Conservation (phyloP, 495 filamentous ascomycete species). For the Trichoderma gamsii region DNA sequence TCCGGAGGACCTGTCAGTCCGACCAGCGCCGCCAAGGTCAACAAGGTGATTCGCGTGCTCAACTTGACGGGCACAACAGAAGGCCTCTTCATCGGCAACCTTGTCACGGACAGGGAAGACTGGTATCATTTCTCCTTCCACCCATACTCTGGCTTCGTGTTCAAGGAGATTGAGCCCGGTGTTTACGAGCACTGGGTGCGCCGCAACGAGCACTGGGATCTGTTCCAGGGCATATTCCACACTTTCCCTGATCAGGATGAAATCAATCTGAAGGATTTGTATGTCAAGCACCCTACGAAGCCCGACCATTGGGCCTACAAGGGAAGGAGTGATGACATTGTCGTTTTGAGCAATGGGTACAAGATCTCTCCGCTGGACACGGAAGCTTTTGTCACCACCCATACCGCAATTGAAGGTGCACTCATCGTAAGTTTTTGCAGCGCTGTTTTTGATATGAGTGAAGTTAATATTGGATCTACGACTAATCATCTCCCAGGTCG, state of each 20-base stretch:
- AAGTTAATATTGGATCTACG: too few relatives aligned
- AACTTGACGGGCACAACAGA: conserved; percentile 30
- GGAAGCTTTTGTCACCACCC: conserved; percentile 30
- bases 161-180: conserved; percentile 23
- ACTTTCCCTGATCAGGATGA: conserved; percentile 34
- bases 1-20: conserved; percentile 30
- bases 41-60: conserved; percentile 24
- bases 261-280: conserved; percentile 41
- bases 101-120: conserved; percentile 21
- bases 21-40: conserved; percentile 21
- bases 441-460: too few relatives aligned
- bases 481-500: conserved; percentile 14
- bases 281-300: conserved; percentile 32
- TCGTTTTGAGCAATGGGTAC: conserved; percentile 39
- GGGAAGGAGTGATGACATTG: conserved; percentile 35
- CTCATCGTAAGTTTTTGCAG: conserved; percentile 24
- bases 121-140: conserved; percentile 28
- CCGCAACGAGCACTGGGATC: conserved; percentile 22
- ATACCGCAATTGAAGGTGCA: conserved; percentile 30
- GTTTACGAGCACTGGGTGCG: conserved; percentile 26
- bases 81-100: conserved; percentile 25
- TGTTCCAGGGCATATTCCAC: conserved; percentile 23
- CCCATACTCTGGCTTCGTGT: conserved; percentile 27
- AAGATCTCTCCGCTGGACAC: conserved; percentile 42
- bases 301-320: conserved; percentile 34